Conservation (phyloP, 2,329 filamentous ascomycete genomes). For the Pseudonectria foliicola region DNA sequence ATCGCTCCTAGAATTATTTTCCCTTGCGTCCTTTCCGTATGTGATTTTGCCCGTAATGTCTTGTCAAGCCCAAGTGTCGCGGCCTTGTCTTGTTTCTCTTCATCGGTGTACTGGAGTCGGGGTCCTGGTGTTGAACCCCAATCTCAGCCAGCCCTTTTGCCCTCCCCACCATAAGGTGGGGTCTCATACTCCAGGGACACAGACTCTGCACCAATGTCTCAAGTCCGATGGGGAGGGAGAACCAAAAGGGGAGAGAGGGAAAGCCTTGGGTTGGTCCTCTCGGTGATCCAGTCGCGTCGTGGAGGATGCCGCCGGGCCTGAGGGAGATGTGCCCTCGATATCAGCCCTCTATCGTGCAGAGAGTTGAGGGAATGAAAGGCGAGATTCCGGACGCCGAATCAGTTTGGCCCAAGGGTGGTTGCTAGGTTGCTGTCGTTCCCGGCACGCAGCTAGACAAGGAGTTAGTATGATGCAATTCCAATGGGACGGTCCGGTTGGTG, state of each 20-base stretch:
- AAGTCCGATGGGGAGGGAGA: not conserved
- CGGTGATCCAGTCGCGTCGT: not conserved
- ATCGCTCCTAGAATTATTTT: no score
- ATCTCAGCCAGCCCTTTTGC: no score
- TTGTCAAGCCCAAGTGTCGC: no score
- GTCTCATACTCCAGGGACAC: no score
- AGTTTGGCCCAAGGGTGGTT: conserved; percentile 32
- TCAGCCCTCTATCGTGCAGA: conserved; percentile 23
- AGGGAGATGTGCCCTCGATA: not conserved
- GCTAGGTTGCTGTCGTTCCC: conserved; percentile 32
- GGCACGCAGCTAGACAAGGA: conserved; percentile 27
- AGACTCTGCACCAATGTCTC: conserved; percentile 1
- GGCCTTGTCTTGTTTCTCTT: no score
- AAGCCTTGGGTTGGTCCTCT: conserved; percentile 1
- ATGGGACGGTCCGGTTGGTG: conserved; percentile 7
- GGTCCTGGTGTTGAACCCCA: no score
- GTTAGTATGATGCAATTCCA: conserved; percentile 15
- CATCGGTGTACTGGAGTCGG: no score
- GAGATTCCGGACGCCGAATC: conserved; percentile 27
- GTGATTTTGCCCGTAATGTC: no score
- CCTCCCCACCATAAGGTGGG: no score
- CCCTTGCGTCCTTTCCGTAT: no score
- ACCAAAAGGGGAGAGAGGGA: not conserved
- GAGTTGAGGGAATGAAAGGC: conserved; percentile 21
- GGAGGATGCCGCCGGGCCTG: not conserved